Conservation (phyloP, 2,329 filamentous ascomycete species). For the Xylaria sp. region DNA sequence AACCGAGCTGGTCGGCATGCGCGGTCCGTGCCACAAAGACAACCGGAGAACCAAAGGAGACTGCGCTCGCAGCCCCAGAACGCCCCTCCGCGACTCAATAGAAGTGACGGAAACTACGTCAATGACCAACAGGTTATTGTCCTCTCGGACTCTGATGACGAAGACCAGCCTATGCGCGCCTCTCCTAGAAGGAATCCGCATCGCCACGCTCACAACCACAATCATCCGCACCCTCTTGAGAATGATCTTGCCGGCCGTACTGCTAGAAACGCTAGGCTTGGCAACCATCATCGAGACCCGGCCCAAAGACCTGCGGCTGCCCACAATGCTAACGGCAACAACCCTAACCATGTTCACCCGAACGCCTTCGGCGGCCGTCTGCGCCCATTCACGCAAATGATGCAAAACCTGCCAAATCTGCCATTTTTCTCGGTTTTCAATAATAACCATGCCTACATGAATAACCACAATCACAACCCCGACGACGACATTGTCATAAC, state of each 20-base stretch:
- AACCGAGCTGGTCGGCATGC: constrained; percentile 8
- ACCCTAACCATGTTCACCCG: not conserved
- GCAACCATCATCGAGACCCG: constrained; percentile 11
- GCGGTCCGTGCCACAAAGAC: constrained; percentile 9
- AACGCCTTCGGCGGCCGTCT: not conserved
- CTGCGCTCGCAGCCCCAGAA: constrained; percentile 32
- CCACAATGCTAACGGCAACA: not conserved
- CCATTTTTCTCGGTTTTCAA: constrained; percentile 31
- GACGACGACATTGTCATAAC: constrained; percentile 38
- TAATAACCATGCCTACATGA: constrained; percentile 14
- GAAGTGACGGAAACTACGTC: constrained; percentile 41
- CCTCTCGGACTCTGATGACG: constrained; percentile 40
- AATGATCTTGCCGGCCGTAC: constrained; percentile 7
- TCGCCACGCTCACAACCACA: constrained; percentile 12
- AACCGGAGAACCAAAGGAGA: constrained; percentile 32
- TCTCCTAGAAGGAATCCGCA: constrained; percentile 14
- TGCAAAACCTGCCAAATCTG: too few species aligned
- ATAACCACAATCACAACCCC: constrained; percentile 18
- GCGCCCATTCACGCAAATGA: constrained; percentile 22
- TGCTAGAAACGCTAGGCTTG: constrained; percentile 19
- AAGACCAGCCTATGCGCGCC: constrained; percentile 32
- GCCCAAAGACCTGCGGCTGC: not conserved
- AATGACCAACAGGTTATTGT: constrained; percentile 35
- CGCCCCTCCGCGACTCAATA: constrained; percentile 36
- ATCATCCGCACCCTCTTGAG: not conserved